Evolutionary conservation across 1,284 basidiomycete species (phyloP).

Genomic region (Mycena sp.): DNA sequence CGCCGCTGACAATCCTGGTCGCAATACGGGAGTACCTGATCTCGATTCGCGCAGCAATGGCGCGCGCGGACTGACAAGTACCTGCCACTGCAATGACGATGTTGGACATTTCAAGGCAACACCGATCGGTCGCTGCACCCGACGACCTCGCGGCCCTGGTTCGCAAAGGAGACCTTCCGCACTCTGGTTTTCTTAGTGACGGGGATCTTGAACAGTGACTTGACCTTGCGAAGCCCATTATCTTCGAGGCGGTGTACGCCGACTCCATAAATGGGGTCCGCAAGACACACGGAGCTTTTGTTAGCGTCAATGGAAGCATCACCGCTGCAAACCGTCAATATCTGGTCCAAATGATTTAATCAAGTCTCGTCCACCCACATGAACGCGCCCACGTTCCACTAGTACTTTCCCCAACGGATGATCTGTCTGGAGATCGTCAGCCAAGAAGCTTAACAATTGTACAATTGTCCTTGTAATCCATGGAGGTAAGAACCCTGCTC

Average conservation of each 20-base stretch:
- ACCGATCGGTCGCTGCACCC: conserved; percentile 39
- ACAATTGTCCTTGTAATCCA: neutral
- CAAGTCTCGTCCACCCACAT: conserved; percentile 5
- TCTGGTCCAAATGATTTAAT: neutral
- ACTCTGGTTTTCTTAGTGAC: conserved; percentile 25
- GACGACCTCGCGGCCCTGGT: conserved; percentile 33
- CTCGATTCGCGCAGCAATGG: too few species aligned
- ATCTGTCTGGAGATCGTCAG: neutral
- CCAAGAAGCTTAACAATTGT: too few species aligned
- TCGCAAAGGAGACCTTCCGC: conserved; percentile 34
- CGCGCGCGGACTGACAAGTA: too few species aligned
- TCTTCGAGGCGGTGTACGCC: neutral
- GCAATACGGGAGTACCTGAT: too few species aligned
- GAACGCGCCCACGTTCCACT: neutral
- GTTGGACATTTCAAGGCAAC: too few species aligned
- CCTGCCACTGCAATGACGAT: too few species aligned
- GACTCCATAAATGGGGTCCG: neutral
- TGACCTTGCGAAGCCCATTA: conserved; percentile 6
- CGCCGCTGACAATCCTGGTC: too few species aligned
- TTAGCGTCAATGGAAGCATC: conserved; percentile 1
- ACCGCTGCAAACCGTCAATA: conserved; percentile 1
- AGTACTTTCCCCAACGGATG: neutral
- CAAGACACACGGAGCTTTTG: conserved; percentile 2
- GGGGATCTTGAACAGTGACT: conserved; percentile 28
- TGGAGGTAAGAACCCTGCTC: neutral